Evolutionary conservation across 352 stramenopile species (phyloP), one percentile per base, ranked within the genome.

Genomic region (Phytophthora meadii): DNA sequence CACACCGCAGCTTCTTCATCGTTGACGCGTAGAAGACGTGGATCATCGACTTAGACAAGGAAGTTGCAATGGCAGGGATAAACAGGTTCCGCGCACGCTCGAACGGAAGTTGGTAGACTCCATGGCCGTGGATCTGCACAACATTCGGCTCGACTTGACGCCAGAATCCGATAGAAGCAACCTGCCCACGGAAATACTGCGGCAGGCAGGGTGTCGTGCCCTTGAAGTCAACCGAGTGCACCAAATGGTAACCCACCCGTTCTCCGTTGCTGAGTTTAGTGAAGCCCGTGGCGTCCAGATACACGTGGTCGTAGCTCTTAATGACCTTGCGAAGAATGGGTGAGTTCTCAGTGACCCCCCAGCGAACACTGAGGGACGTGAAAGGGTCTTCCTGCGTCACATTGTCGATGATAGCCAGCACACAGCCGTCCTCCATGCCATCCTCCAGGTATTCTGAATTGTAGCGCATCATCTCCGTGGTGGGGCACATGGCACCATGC

Each of bases 261-360:
- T 71, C 63, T 8, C 68, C 68, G 3, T 68, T 62, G 40, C 24
- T 53, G 22, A 57, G 40, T n/a, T 69, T 42, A 0, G 65, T 55
- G 41, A 74, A 70, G n/a, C 62, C 71, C 22, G 63, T 74, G 0
- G 71, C 54, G 12, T 76, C 71, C 28, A 79, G 30, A 59, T 76
- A 79, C 1, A 79, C 53, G 36, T 74, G 72, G 37, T 79, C 71
- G 22, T 74, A 69, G 22, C 61, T 72, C 53, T 73, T 73, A 8
- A 72, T 57, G 19, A 74, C 51, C 19, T 42, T 69, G 5, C 65
- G 70, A 47, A 72, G 56, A 34, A 70, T 61, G n/a, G 70, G 60
- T 12, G 56, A 52, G 53, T 72, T 75, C 44, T 75, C 62, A 27
- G 70, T 60, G 28, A 67, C 61, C 12, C 70, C 27, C 42, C 56